phyloP scores from a whole-genome alignment of 2,329 filamentous ascomycete species.

The Diaporthe ilicicola region DNA sequence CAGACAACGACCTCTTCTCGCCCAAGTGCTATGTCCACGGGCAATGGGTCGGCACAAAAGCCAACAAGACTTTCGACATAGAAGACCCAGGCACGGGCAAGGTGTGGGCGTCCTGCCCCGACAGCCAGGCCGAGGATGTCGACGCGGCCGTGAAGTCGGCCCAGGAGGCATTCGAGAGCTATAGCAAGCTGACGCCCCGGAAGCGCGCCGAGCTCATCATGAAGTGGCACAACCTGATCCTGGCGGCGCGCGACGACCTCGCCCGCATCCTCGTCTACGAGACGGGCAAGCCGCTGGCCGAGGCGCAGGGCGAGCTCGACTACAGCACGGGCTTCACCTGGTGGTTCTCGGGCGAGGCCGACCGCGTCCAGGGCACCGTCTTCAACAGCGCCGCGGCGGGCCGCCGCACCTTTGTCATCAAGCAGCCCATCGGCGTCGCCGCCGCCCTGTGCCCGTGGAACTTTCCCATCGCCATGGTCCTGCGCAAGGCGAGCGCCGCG shows the following conservation, averaged over 20 bases:
- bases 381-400: constrained; percentile 67
- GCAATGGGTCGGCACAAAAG: constrained; percentile 54
- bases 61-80: constrained; percentile 59
- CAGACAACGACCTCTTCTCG: constrained; percentile 56
- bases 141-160: constrained; percentile 47
- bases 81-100: constrained; percentile 61
- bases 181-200: constrained; percentile 48
- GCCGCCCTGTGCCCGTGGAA: constrained; percentile 79
- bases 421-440: constrained; percentile 76
- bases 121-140: constrained; percentile 52
- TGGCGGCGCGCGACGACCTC: constrained; percentile 47
- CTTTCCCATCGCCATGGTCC: constrained; percentile 72
- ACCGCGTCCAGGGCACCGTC: constrained; percentile 64
- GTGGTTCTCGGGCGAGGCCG: constrained; percentile 65
- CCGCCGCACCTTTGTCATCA: constrained; percentile 74
- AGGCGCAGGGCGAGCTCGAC: constrained; percentile 63
- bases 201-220: constrained; percentile 46
- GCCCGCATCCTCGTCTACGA: constrained; percentile 54
- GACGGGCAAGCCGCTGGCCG: constrained; percentile 65
- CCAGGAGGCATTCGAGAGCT: constrained; percentile 47
- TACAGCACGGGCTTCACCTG: constrained; percentile 62
- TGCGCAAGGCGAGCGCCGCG: constrained; percentile 73
- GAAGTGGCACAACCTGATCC: constrained; percentile 48
- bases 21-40: constrained; percentile 60
- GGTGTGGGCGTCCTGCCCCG: constrained; percentile 59